A percentile compares a stretch with the other conserved stretches of the same genome.
phyloP scores from a whole-genome alignment of 306 rosid genomes.

The Rubus idaeus region DNA sequence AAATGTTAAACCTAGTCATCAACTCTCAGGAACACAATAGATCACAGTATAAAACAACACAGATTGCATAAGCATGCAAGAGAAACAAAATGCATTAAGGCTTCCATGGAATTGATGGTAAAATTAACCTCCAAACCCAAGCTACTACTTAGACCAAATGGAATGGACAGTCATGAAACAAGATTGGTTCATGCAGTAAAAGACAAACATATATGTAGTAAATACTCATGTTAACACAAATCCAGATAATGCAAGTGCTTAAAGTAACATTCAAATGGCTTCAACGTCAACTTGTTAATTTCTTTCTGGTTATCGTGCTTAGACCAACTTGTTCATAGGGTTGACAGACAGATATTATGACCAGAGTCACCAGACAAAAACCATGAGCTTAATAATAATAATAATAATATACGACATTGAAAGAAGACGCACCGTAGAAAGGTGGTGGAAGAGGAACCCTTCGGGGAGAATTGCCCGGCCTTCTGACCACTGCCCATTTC shows the following conservation, averaged over 20 bases:
- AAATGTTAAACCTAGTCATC: slow-evolving; percentile 21
- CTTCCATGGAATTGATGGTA: neutral
- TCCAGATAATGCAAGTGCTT: neutral
- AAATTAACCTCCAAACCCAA: too few relatives aligned
- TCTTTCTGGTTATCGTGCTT: too few relatives aligned
- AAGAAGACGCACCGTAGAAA: slow-evolving; percentile 45
- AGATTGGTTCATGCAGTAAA: neutral
- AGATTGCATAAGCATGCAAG: neutral
- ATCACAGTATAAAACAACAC: neutral
- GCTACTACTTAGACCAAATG: too few relatives aligned
- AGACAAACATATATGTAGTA: neutral
- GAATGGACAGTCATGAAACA: too few relatives aligned
- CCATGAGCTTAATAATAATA: neutral
- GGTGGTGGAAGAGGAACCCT: slow-evolving; percentile 91
- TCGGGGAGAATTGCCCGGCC: slow-evolving; percentile 50
- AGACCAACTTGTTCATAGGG: neutral
- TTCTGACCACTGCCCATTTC: slow-evolving; percentile 40
- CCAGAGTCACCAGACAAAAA: neutral
- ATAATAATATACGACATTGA: too few relatives aligned
- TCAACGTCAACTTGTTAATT: neutral
- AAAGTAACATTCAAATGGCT: neutral
- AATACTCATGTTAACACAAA: neutral
- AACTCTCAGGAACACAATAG: neutral
- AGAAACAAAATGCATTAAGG: neutral
- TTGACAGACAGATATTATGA: neutral